Base-by-base conservation (phyloP, 2,329 filamentous ascomycete genomes). In the Geosmithia morbida region DNA sequence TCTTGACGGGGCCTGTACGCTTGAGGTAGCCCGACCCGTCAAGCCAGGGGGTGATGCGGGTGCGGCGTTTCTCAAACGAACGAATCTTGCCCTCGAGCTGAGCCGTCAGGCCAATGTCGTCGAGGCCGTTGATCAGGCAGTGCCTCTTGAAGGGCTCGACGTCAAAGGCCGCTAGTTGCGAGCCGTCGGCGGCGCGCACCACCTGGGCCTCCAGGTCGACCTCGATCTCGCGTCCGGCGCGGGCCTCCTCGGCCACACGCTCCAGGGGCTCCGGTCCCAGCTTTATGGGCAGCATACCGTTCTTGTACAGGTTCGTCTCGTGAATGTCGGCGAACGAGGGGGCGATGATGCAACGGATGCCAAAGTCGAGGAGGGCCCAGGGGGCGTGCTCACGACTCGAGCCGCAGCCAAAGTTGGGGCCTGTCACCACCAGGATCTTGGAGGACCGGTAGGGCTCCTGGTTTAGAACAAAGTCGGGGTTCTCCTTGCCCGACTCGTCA, bases 241-340 rank as follows among this genome's bases (percentile, higher is more conserved):
- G 74, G 33, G 89, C 89, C 65, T 94, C 86, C 22, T 72, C 77
- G 39, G 85, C 81, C 53, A 97, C 81, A 51, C 72, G 73, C 42
- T 84, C 73, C 3, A 96, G 69, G 1, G 67, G 70, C 53, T 79
- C 66, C 62, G 90, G 79, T 30, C 74, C 69, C 60, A 97, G 84
- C 50, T 74, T 68, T 51, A 97, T 79, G 44, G 90, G 89, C 52
- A 97, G 72, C 92, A 97, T 97, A 70, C 90, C 90, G 71, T 98
- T 98, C 77, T 98, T 97, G 78, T 96, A 97, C n/a, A 85, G 92
- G 74, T 98, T 98, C 79, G 95, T 96, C 79, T 90, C 94, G 79
- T 96, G 96, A 65, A 98, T 98, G 50, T 68, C 65, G 50, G 65
- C 70, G 51, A 76, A 79, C 1, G 85, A 89, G 1, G 87, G 87